Evolutionary conservation across 2,329 filamentous ascomycete species (phyloP), one percentile per base, ranked within the genome.

Genomic region (Aschersonia sp.): DNA sequence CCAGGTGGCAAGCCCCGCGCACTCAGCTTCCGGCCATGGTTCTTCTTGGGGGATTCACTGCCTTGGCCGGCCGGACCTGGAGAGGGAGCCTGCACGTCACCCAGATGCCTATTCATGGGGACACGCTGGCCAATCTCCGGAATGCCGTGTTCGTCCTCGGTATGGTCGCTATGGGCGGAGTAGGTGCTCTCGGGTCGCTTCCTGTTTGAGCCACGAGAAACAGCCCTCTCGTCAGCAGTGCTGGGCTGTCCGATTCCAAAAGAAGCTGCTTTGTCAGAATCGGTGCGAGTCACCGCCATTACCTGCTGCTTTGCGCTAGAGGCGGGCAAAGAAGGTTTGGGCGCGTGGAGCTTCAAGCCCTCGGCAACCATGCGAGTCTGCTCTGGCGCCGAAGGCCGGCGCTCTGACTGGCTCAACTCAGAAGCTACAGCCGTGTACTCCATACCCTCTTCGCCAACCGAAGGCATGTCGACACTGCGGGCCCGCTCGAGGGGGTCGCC

Each of bases 11-110:
- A 64, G 30, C 78, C 75, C 39, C 79, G 71, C 37, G 83, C 84
- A 62, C 87, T 94, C 50, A 76, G 79, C 65, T 78, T 87, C 52
- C 87, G 81, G 47, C 74, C 69, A 59, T 89, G 84, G 51, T 79
- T 66, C 53, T 70, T 73, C 51, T 71, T 70, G 47, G 55, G 54
- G 45, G 63, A 64, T 4, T 66, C 61, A 5, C 65, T 56, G 43
- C 64, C 63, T 7, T 22, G 22, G 22, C 22, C 22, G 22, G 22
- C 22, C 22, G 81, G 83, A 2, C 80, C 77, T 1, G 89, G 88
- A 2, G 89, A 92, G 2, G 92, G 92, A 11, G 92, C 92, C 67
- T 98, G 92, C 8, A 97, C 92, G 61, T 97, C 90, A 51, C 92
- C 92, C 42, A 92, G 86, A 61, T 92, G 79, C 47, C 83, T 84